These are phyloP conservation scores for Colletotrichum chlorophyti DNA, from an alignment of 2,329 filamentous ascomycete genomes.

Conservation along the genomic window DNA sequence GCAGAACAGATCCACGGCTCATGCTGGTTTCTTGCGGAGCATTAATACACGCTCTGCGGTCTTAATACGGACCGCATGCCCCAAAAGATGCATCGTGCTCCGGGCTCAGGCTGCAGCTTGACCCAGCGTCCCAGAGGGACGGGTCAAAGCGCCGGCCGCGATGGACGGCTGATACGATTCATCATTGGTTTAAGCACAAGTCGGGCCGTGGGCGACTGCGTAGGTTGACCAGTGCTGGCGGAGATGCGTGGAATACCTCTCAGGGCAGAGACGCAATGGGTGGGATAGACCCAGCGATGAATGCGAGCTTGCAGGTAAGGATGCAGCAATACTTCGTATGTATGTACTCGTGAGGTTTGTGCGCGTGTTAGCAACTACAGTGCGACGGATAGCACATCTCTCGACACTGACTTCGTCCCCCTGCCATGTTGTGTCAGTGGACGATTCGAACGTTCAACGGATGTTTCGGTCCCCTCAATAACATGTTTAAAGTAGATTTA, in stretches of 20 bases:
- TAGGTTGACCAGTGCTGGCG: background rate
- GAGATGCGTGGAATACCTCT: background rate
- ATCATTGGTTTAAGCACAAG: background rate
- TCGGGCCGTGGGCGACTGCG: background rate
- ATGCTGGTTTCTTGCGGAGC: slow-evolving; percentile 9
- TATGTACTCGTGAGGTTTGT: too few relatives aligned
- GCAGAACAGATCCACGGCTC: slow-evolving; percentile 6
- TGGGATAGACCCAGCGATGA: too few relatives aligned
- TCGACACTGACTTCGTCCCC: background rate
- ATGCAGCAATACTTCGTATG: too few relatives aligned
- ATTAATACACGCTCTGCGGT: background rate
- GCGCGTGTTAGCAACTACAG: too few relatives aligned
- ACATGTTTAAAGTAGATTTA: slow-evolving; percentile 9
- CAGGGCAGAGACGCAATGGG: too few relatives aligned
- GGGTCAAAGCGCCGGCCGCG: slow-evolving; percentile 15
- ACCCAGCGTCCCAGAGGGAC: background rate
- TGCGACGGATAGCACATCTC: too few relatives aligned
- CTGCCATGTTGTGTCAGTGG: background rate
- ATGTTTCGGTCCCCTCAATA: slow-evolving; percentile 5
- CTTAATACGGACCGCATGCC: background rate
- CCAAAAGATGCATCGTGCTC: slow-evolving; percentile 10
- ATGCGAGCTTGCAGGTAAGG: too few relatives aligned
- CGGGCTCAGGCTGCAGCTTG: background rate
- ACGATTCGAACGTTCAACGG: background rate
- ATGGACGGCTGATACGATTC: background rate